Conservation (phyloP, 2,329 filamentous ascomycete species). For the Parastagonospora avenae region DNA sequence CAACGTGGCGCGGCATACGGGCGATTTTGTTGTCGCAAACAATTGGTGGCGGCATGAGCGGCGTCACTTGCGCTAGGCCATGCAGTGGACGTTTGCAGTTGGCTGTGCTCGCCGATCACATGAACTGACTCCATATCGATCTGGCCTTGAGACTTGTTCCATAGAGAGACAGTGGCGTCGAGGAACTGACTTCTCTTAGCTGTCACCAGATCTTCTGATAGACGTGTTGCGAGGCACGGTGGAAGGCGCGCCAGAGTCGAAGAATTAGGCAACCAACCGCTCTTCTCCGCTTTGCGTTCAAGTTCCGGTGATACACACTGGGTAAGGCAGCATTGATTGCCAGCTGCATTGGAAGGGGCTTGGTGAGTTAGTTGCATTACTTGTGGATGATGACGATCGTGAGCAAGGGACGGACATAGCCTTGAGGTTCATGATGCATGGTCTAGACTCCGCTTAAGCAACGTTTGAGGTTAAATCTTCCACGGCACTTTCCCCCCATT, state of each 20-base stretch:
- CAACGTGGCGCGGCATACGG: slow-evolving; percentile 43
- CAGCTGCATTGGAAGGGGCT: slow-evolving; percentile 21
- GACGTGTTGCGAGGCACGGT: neutral
- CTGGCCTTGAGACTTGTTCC: slow-evolving; percentile 4
- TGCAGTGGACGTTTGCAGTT: slow-evolving; percentile 3
- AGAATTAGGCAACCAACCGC: neutral
- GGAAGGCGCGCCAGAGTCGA: neutral
- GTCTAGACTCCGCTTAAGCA: slow-evolving; percentile 41
- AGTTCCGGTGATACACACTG: slow-evolving; percentile 4
- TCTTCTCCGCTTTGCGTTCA: neutral
- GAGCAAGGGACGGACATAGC: slow-evolving; percentile 15
- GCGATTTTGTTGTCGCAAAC: slow-evolving; percentile 25
- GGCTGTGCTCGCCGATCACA: slow-evolving; percentile 22
- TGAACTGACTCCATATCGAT: slow-evolving; percentile 17
- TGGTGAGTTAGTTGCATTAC: slow-evolving; percentile 20
- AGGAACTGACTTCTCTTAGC: neutral
- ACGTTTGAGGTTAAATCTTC: slow-evolving; percentile 20
- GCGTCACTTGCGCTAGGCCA: slow-evolving; percentile 4
- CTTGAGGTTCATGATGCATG: slow-evolving; percentile 22
- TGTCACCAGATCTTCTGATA: no score
- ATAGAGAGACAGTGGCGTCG: neutral
- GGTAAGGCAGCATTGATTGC: slow-evolving; percentile 13
- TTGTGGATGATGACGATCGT: slow-evolving; percentile 30
- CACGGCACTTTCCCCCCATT: no score
- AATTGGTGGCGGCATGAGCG: slow-evolving; percentile 30